Conservation (phyloP, 2,329 filamentous ascomycete species). For the Diaporthe aspalathi region DNA sequence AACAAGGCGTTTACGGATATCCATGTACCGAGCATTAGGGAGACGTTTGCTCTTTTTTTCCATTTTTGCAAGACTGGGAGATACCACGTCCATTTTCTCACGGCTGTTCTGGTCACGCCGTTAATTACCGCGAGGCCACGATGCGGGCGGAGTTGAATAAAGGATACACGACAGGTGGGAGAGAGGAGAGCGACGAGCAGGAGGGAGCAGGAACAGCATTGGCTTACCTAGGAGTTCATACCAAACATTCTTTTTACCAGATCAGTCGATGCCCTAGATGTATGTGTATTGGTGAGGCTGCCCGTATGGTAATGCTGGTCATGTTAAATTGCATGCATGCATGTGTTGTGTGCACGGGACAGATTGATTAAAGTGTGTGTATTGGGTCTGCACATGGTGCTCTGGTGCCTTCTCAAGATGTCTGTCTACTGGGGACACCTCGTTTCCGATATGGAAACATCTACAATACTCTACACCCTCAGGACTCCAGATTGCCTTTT, state of each 20-base stretch:
- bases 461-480: neutral
- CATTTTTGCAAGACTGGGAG: slow-evolving; percentile 31
- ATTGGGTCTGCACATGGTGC: neutral
- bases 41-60: slow-evolving; percentile 18
- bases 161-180: slow-evolving; percentile 11
- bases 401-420: neutral
- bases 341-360: neutral
- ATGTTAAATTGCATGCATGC: neutral
- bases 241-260: slow-evolving; percentile 24
- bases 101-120: slow-evolving; percentile 13
- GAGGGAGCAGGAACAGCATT: slow-evolving; percentile 18
- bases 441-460: neutral
- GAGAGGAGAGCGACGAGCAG: neutral
- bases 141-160: neutral
- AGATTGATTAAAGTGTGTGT: slow-evolving; percentile 9
- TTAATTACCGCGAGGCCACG: slow-evolving; percentile 9
- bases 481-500: neutral
- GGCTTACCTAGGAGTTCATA: slow-evolving; percentile 32
- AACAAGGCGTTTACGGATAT: slow-evolving; percentile 25
- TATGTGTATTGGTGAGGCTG: neutral
- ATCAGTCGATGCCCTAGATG: neutral
- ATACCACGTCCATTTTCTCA: slow-evolving; percentile 37
- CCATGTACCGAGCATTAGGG: slow-evolving; percentile 2
- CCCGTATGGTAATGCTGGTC: too few species aligned
- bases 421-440: neutral